phyloP scores from a whole-genome alignment of 2,329 filamentous ascomycete species.

The Phoma herbarum region DNA sequence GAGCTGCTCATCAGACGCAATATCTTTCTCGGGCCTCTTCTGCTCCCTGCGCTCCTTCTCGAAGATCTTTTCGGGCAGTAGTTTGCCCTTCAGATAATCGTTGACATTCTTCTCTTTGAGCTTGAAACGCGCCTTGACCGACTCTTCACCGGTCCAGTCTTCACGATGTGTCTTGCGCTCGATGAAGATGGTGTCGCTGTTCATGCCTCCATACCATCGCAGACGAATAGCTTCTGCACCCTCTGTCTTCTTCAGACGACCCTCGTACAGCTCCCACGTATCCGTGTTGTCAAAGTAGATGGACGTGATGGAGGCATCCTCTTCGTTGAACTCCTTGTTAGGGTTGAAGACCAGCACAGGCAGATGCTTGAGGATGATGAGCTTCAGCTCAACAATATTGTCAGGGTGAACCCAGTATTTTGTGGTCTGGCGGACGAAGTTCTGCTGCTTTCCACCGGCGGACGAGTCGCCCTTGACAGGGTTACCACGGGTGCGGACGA shows the following conservation, averaged over 20 bases:
- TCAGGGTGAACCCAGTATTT: constrained; percentile 99
- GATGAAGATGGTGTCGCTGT: constrained; percentile 92
- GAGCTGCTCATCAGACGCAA: constrained; percentile 87
- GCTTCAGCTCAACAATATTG: constrained; percentile 97
- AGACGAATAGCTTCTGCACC: constrained; percentile 96
- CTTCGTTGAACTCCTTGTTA: constrained; percentile 91
- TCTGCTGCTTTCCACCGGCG: constrained; percentile 90
- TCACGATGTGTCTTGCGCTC: constrained; percentile 98
- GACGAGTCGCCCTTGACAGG: constrained; percentile 91
- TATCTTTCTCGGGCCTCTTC: constrained; percentile 91
- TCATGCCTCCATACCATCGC: constrained; percentile 97
- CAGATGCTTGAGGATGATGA: constrained; percentile 96
- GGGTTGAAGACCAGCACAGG: constrained; percentile 97
- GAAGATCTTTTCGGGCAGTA: constrained; percentile 88
- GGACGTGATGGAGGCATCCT: constrained; percentile 94
- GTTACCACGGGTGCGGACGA: constrained; percentile 91
- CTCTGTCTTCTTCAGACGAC: constrained; percentile 95
- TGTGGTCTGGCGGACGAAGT: constrained; percentile 95
- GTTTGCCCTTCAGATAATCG: constrained; percentile 81
- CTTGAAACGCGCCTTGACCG: constrained; percentile 94
- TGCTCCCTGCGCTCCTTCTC: constrained; percentile 96
- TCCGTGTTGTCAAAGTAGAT: constrained; percentile 98
- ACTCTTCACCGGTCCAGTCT: constrained; percentile 99
- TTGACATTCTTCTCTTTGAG: constrained; percentile 99
- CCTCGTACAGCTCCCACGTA: constrained; percentile 92